phyloP scores from a whole-genome alignment of 257 asterid genomes.

The Solanum chilense region DNA sequence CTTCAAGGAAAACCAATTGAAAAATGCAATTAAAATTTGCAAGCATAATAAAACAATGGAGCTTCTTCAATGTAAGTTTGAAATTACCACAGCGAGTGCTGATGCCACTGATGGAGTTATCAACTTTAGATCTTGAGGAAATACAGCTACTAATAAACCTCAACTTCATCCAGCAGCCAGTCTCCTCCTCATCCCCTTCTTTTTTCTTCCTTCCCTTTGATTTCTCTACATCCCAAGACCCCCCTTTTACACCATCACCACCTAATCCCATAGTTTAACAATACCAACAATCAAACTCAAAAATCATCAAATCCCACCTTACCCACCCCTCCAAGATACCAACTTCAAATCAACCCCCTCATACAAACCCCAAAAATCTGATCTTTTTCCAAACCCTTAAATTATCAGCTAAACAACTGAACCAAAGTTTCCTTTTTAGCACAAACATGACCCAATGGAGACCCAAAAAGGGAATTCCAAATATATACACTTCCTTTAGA shows the following conservation, averaged over 20 bases:
- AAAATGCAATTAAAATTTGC: background rate
- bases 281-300: constrained; percentile 14
- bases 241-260: constrained; percentile 31
- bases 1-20: background rate
- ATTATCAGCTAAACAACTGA: background rate
- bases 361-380: background rate
- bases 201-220: constrained; percentile 32
- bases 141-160: constrained; percentile 43
- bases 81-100: constrained; percentile 14
- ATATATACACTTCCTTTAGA: background rate
- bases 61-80: background rate
- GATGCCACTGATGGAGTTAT: constrained; percentile 45
- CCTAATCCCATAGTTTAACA: constrained; percentile 36
- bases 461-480: background rate
- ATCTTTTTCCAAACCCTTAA: background rate
- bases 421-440: background rate
- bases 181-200: constrained; percentile 16
- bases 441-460: background rate
- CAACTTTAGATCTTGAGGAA: constrained; percentile 62
- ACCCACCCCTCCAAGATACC: background rate
- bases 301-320: background rate
- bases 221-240: constrained; percentile 43
- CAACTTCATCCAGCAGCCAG: constrained; percentile 44
- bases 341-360: background rate
- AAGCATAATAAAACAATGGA: background rate